phyloP scores from a whole-genome alignment of 139 green algal genomes.

The Chlorella sp. region DNA sequence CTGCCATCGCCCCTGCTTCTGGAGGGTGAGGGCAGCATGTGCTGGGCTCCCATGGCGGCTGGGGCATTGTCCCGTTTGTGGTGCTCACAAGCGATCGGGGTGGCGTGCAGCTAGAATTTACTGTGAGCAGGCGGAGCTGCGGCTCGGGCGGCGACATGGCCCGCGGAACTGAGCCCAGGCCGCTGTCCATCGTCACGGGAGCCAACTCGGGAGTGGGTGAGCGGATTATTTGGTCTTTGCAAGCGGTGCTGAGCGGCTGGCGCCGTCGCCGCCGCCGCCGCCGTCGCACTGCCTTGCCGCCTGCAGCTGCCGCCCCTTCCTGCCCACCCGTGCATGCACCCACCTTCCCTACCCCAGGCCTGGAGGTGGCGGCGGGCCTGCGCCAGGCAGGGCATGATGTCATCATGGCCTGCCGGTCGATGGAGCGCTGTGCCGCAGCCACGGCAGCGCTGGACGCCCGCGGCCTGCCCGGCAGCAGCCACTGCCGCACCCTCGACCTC shows the following conservation, averaged over 20 bases:
- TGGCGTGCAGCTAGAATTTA: not conserved
- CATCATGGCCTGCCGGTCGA: constrained; percentile 67
- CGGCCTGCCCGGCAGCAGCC: constrained; percentile 33
- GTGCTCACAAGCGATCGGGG: too few species aligned
- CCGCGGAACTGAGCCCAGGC: not conserved
- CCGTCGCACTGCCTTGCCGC: too few species aligned
- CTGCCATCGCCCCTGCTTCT: not conserved
- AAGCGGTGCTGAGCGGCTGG: too few species aligned
- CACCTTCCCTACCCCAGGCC: constrained; percentile 38
- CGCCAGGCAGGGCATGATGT: constrained; percentile 63
- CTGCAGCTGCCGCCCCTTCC: too few species aligned
- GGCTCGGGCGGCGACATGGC: not conserved
- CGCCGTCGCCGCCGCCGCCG: not conserved
- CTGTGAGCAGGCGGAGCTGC: not conserved
- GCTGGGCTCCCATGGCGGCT: too few species aligned
- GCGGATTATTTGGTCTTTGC: too few species aligned
- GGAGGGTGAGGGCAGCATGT: not conserved
- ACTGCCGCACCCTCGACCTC: constrained; percentile 61
- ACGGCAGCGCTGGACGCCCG: constrained; percentile 36
- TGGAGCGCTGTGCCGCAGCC: constrained; percentile 51
- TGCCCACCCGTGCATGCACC: not conserved
- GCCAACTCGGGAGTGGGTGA: not conserved
- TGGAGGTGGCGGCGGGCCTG: constrained; percentile 63
- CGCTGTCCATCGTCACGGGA: not conserved
- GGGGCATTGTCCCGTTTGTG: too few species aligned